These are phyloP conservation scores for Trichosanthes truncata DNA, from an alignment of 306 rosid species.

Conservation along the genomic window DNA sequence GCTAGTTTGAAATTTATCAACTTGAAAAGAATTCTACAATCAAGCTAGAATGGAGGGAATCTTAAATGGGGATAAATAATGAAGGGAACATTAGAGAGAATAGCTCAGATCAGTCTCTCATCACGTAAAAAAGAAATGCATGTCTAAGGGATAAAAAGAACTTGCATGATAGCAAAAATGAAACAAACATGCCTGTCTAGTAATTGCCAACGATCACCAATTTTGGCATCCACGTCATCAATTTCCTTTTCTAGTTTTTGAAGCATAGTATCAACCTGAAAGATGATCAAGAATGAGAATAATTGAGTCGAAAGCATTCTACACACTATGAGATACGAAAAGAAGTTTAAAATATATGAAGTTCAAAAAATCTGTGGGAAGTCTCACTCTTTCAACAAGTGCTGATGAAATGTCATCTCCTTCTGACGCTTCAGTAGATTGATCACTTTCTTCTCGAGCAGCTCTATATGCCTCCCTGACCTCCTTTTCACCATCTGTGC, in stretches of 20 bases:
- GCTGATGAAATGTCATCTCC: conserved; percentile 72
- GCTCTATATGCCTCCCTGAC: conserved; percentile 81
- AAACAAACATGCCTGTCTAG: conserved; percentile 63
- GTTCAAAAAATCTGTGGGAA: neutral
- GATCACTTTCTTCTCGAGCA: conserved; percentile 60
- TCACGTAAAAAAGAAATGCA: neutral
- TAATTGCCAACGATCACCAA: conserved; percentile 75
- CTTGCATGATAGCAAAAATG: neutral
- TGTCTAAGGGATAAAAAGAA: neutral
- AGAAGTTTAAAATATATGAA: neutral
- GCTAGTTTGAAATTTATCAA: neutral
- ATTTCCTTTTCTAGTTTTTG: conserved; percentile 95
- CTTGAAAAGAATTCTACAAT: neutral
- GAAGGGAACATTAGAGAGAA: neutral
- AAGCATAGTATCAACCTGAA: conserved; percentile 88
- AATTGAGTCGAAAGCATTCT: neutral
- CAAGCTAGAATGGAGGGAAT: neutral
- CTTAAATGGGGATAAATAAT: neutral
- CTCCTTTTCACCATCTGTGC: conserved; percentile 51
- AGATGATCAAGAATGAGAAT: conserved; percentile 6
- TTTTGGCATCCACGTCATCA: conserved; percentile 89
- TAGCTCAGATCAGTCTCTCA: neutral
- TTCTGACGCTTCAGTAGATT: conserved; percentile 31
- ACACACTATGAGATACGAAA: neutral
- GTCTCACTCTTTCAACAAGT: conserved; percentile 62